Evolutionary conservation across 2,329 filamentous ascomycete species (phyloP).

Genomic region (Pseudodiploospora longispora): DNA sequence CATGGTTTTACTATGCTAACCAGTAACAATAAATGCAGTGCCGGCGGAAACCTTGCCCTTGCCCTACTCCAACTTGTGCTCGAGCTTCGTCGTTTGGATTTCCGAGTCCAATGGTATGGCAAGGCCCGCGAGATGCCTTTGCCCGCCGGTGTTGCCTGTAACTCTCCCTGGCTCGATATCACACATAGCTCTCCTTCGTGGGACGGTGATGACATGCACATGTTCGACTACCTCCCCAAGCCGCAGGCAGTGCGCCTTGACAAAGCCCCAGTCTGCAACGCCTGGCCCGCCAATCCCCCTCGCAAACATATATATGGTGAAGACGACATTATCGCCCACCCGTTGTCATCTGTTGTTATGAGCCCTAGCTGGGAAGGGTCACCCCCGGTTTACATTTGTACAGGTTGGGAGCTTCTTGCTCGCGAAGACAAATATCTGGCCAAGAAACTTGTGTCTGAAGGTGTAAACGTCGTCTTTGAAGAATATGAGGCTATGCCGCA

Average conservation of each 20-base stretch:
- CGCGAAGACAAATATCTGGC: conserved; percentile 60
- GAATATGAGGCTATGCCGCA: conserved; percentile 79
- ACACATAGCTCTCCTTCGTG: conserved; percentile 41
- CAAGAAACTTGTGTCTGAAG: conserved; percentile 44
- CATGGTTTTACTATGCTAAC: background rate
- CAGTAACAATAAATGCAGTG: conserved; percentile 34
- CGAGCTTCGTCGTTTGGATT: conserved; percentile 43
- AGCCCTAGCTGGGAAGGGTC: conserved; percentile 50
- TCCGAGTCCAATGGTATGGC: conserved; percentile 53
- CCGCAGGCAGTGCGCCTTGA: conserved; percentile 23
- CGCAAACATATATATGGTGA: conserved; percentile 46
- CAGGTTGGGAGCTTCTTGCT: conserved; percentile 63
- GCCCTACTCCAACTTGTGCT: conserved; percentile 61
- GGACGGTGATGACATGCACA: conserved; percentile 17
- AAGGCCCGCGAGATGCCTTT: conserved; percentile 50
- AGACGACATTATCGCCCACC: conserved; percentile 51
- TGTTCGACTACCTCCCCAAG: conserved; percentile 42
- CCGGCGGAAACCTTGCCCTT: conserved; percentile 64
- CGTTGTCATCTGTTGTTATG: conserved; percentile 57
- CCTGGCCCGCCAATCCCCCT: conserved; percentile 51
- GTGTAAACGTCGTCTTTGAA: conserved; percentile 56
- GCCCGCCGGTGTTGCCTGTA: conserved; percentile 55
- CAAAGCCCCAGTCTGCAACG: conserved; percentile 34
- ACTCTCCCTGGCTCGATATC: conserved; percentile 66
- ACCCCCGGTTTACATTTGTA: conserved; percentile 60